phyloP scores from a whole-genome alignment of 75 land plant genomes.

The Pinus taeda region DNA sequence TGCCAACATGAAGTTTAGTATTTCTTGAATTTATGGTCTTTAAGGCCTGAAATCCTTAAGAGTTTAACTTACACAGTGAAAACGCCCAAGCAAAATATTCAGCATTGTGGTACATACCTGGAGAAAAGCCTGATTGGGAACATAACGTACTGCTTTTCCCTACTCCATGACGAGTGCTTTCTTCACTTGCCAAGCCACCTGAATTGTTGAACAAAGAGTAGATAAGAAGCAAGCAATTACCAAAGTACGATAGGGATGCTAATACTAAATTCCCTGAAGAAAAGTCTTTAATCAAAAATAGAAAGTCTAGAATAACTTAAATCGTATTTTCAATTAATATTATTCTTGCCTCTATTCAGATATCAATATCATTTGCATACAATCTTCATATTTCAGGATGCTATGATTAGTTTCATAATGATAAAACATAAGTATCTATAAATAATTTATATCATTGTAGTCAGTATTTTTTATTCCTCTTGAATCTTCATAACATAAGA shows the following conservation, averaged over 20 bases:
- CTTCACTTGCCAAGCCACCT: conserved; percentile 7
- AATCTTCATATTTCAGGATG: not conserved
- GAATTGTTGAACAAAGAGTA: not conserved
- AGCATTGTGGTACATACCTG: not conserved
- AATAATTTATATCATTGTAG: not conserved
- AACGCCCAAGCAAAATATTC: not conserved
- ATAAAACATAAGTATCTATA: not conserved
- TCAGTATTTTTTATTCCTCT: not conserved
- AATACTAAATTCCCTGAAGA: not conserved
- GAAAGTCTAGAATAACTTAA: not conserved
- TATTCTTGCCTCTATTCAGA: not conserved
- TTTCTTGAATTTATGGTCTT: too few relatives aligned
- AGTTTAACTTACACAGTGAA: not conserved
- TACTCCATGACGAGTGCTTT: not conserved
- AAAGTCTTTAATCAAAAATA: not conserved
- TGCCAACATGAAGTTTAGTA: too few relatives aligned
- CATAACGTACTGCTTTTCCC: not conserved
- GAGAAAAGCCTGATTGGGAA: not conserved
- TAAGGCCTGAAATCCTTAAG: too few relatives aligned
- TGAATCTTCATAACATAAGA: not conserved
- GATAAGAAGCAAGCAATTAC: not conserved
- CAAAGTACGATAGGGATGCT: not conserved
- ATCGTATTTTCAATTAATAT: not conserved
- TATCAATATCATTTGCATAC: not conserved
- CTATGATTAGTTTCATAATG: not conserved